Base-by-base conservation (phyloP, 2,329 filamentous ascomycete species). In the Hypoxylon sp. region DNA sequence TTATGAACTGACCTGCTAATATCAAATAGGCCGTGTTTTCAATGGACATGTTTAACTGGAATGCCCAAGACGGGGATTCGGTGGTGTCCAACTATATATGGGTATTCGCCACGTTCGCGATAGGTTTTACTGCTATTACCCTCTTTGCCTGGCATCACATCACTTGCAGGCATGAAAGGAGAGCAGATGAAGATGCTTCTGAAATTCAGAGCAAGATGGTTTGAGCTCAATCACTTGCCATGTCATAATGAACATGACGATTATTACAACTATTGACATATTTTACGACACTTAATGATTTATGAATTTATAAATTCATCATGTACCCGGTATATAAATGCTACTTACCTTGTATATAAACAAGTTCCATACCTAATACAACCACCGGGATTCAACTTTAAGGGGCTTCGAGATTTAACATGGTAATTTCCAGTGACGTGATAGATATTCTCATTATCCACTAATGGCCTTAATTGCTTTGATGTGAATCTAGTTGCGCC, bases 41-140 rank as follows among this genome's bases (percentile, higher is more conserved):
- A 2, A 77, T 75, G 66, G 66, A 73, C 8, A 54, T 77, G n/a
- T 77, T 77, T 42, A 66, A 75, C 42, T 77, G 73, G 74, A 52
- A 67, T 10, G 69, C 71, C 8, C 14, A 39, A 3, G 57, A 71
- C 8, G 74, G 75, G 0, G 61, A 71, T 2, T 62, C 69, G 1
- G 61, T 71, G 5, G 71, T 77, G 0, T 75, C 75, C 13, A 68
- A 70, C 1, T 76, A 77, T 3, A 70, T 77, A 6, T 77, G 74
- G 75, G 51, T 77, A 0, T 76, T 74, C 24, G 65, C 69, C 6
- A 66, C 55, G 9, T 35, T 75, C 5, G 66, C 75, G 0, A 55
- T 70, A 8, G 69, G 61, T 1, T 59, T 77, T n/a, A 77, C 74
- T 11, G 62, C 53, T 0, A 59, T 74, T 2, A 74, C 73, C 6